These are phyloP conservation scores for Melaleuca alternifolia DNA, from an alignment of 345 rosid species.

Conservation along the genomic window DNA sequence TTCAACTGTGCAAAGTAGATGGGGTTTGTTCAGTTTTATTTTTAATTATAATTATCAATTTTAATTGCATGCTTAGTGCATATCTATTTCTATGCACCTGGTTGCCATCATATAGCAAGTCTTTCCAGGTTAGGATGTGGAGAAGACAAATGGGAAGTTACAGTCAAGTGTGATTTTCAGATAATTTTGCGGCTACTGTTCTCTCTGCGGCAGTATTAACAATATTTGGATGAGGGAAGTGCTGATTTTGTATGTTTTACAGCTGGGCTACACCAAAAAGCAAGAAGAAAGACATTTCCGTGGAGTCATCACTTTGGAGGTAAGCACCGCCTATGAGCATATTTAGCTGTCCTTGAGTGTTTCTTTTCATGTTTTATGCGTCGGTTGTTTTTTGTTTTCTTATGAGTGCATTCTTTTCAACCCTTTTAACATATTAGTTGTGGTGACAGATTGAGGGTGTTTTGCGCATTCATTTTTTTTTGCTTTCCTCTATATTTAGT, in stretches of 20 bases:
- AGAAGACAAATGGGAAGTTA: neutral
- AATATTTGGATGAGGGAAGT: neutral
- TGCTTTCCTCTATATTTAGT: neutral
- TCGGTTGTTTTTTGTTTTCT: neutral
- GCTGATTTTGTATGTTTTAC: conserved; percentile 6
- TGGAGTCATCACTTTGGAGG: conserved; percentile 95
- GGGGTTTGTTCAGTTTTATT: neutral
- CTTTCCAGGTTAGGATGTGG: neutral
- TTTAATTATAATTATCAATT: neutral
- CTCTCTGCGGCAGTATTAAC: neutral
- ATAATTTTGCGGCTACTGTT: neutral
- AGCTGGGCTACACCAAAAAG: conserved; percentile 97
- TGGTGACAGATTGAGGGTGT: neutral
- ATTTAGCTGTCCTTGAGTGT: neutral
- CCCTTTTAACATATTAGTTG: neutral
- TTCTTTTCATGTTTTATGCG: neutral
- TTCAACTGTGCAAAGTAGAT: neutral
- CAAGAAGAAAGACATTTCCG: conserved; percentile 92
- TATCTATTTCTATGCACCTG: neutral
- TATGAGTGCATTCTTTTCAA: neutral
- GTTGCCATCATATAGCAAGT: neutral
- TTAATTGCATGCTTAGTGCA: neutral
- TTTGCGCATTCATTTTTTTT: neutral
- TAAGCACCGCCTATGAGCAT: conserved; percentile 7
- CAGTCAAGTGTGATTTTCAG: neutral